Evolutionary conservation across 164 flowering plant species (phyloP), one percentile per base, ranked within the genome.

Genomic region (Paratinospora sagittata): DNA sequence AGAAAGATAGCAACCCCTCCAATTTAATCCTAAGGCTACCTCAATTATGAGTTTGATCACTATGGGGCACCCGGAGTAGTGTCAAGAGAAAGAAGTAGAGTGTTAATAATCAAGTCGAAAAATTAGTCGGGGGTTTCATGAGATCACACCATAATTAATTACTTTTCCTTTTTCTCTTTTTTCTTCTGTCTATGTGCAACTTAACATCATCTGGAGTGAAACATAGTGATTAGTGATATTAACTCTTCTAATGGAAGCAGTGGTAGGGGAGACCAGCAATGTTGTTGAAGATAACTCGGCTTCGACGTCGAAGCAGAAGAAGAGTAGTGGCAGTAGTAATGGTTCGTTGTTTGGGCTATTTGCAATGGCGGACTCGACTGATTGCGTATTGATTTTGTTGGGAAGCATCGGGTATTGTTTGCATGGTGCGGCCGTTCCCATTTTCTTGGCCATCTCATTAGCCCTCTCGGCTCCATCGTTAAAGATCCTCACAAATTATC

Each of bases 381-480:
- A 89, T 76, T 85, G 60, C 41, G 24, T 85, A 0, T 75, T 89
- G 78, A 91, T 91, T 91, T 80, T 88, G 43, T 71, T 84, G 16
- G 97, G 92, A 17, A 81, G 84, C 64, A 8, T 84, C 24, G 97
- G 92, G 11, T 86, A 94, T 0, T 81, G 82, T 63, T 33, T 85
- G 13, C 97, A 91, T 75, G 97, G 97, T 19, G 87, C 90, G 19
- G 82, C 89, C 0, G 81, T 88, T 55, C 94, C 97, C 17, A 75
- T 87, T 6, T 91, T 89, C 85, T 86, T 64, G 94, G 92, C 37
- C 82, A 80, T 26, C 70, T 91, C 84, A 84, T 91, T 27, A 81
- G 88, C 76, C 85, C 90, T 61, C 41, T 91, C 58, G 94, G 94
- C 17, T 78, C 77, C 66, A 65, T 85, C 0, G 68, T 85, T 27